Base-by-base conservation (phyloP, 1,139 yeast genomes). In the Saccharomyces pastorianus region DNA sequence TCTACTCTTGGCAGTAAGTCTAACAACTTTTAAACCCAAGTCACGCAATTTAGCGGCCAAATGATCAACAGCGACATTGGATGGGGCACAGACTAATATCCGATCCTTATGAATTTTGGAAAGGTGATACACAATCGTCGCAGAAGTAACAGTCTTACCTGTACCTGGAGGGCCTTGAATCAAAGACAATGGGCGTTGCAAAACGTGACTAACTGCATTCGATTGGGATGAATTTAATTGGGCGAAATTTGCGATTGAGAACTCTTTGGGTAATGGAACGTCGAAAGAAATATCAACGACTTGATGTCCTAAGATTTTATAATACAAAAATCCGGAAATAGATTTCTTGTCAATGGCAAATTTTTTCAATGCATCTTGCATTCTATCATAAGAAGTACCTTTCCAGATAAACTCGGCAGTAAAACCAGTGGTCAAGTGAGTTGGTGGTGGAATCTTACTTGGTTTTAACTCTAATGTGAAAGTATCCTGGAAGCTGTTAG, bases 81-180 rank as follows among this genome's bases (percentile, higher is more conserved):
- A 89, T 14, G 97, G 96, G 1, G 97, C 97, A 76, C 96, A 89
- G 2, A 90, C 97, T 51, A 91, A 75, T 6, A 90, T 82, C 56
- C 77, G 76, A 55, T 79, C 79, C 55, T 77, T 76, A 61, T 81
- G 81, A 58, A 84, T 66, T 55, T 80, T 80, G 2, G 83, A 77
- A 57, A 90, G 73, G 64, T 89, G 96, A 64, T 87, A 86, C 28
- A 90, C 81, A 59, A 91, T 88, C 0, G 96, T 85, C 3, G 96
- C 95, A 0, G 96, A 88, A 0, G 96, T 90, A 13, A 89, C 96
- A 0, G 98, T 91, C 68, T 91, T 91, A 67, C 98, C 98, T 0
- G 98, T 91, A 51, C 71, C 71, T 14, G 98, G 98, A n/a, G 98
- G 98, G 20, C 98, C 98, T 70, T 91, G 98, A 60, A 91, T 90